Evolutionary conservation across 2,329 filamentous ascomycete genomes (phyloP).

Genomic region (Gnomoniopsis smithogilvyi): DNA sequence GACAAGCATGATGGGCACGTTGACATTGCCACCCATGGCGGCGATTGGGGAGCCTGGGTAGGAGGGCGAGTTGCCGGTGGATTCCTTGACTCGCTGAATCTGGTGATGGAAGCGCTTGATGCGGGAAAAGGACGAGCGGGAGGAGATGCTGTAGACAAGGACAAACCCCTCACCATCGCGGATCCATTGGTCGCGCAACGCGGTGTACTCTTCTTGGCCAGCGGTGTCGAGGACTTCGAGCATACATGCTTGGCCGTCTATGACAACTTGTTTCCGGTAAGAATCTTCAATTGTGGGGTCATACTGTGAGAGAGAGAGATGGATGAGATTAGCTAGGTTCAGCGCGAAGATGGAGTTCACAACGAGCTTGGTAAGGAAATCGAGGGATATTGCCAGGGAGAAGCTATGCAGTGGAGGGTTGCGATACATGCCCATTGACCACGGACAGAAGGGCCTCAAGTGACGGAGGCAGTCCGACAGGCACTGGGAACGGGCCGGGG

Average conservation of each 20-base stretch:
- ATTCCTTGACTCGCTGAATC: slow-evolving; percentile 96
- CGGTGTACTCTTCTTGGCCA: slow-evolving; percentile 97
- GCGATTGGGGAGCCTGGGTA: slow-evolving; percentile 73
- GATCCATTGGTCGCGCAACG: slow-evolving; percentile 96
- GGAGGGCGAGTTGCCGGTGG: slow-evolving; percentile 70
- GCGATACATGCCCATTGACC: not conserved
- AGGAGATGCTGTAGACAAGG: slow-evolving; percentile 97
- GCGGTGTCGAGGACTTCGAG: slow-evolving; percentile 96
- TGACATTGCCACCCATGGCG: slow-evolving; percentile 55
- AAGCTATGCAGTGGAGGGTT: not conserved
- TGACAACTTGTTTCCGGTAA: slow-evolving; percentile 86
- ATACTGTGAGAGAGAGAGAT: slow-evolving; percentile 49
- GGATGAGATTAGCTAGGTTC: slow-evolving; percentile 3
- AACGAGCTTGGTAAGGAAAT: not conserved
- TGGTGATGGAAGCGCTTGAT: slow-evolving; percentile 96
- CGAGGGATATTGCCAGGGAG: not conserved
- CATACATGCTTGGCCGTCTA: slow-evolving; percentile 95
- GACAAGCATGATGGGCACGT: slow-evolving; percentile 94
- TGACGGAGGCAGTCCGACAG: not conserved
- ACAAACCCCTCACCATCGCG: slow-evolving; percentile 97
- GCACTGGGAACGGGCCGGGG: not conserved
- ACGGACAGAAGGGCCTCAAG: not conserved
- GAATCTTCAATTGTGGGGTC: slow-evolving; percentile 87
- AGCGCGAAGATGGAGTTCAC: not conserved
- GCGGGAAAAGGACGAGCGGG: slow-evolving; percentile 87